phyloP scores from a whole-genome alignment of 2,329 filamentous ascomycete genomes.

The Phialophora macrospora region DNA sequence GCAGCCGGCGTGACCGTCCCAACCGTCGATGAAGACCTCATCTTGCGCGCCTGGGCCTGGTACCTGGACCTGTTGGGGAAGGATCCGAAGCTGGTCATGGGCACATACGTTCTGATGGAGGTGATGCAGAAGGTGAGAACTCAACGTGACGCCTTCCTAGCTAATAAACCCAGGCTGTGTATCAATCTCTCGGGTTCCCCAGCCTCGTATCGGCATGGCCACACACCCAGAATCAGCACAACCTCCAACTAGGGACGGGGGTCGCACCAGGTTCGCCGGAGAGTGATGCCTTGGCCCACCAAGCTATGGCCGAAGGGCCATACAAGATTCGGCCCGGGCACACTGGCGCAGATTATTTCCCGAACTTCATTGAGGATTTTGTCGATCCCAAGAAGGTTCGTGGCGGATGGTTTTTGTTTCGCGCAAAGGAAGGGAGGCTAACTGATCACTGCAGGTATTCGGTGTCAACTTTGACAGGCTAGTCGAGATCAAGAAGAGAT shows the following conservation, averaged over 20 bases:
- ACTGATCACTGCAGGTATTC: conserved; percentile 18
- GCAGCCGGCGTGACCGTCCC: conserved; percentile 23
- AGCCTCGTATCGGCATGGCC: conserved; percentile 26
- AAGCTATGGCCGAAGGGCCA: conserved; percentile 24
- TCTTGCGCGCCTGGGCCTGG: conserved; percentile 25
- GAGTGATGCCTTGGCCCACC: conserved; percentile 21
- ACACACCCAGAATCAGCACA: conserved; percentile 27
- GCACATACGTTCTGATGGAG: conserved; percentile 26
- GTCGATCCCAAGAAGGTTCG: conserved; percentile 22
- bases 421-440: background rate
- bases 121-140: conserved; percentile 27
- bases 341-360: conserved; percentile 25
- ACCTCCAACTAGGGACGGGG: conserved; percentile 27
- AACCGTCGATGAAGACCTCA: conserved; percentile 17
- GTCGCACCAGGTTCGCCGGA: conserved; percentile 14
- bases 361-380: conserved; percentile 25
- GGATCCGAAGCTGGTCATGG: conserved; percentile 20
- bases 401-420: background rate
- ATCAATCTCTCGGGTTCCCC: conserved; percentile 25
- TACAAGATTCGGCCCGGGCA: conserved; percentile 24
- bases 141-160: background rate
- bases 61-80: conserved; percentile 20
- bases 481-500: conserved; percentile 20
- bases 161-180: conserved; percentile 13
- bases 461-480: conserved; percentile 23